phyloP scores from a whole-genome alignment of 192 early-diverging fungal genomes.

The Rhizophagus prolifer region DNA sequence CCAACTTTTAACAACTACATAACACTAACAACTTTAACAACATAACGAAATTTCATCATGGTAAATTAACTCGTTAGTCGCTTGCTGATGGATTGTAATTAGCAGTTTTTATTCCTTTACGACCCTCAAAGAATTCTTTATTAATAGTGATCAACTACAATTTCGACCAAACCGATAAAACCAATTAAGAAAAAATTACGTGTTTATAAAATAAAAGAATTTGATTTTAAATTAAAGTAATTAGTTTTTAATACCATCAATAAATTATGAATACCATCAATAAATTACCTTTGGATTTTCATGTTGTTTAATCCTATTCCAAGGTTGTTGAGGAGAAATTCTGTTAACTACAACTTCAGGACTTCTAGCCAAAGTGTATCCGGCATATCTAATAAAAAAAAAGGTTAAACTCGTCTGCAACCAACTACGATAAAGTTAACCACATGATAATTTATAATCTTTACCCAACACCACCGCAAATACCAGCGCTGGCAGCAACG shows the following conservation, averaged over 20 bases:
- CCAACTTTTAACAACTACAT: too few relatives aligned
- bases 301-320: constrained; percentile 7
- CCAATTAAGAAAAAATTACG: not conserved
- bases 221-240: not conserved
- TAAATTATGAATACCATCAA: not conserved
- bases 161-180: too few relatives aligned
- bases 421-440: not conserved
- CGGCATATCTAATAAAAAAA: not conserved
- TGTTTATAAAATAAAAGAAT: not conserved
- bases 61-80: too few relatives aligned
- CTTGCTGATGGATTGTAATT: too few relatives aligned
- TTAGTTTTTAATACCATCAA: too few relatives aligned
- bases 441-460: not conserved
- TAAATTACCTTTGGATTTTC: constrained; percentile 3
- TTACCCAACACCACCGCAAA: not conserved
- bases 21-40: too few relatives aligned
- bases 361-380: not conserved
- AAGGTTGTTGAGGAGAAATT: not conserved
- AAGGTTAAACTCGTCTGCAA: not conserved
- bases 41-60: too few relatives aligned
- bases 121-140: not conserved
- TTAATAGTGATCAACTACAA: constrained; percentile 5
- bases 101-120: not conserved
- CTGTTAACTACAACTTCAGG: constrained; percentile 7
- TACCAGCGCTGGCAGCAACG: not conserved